These are phyloP conservation scores for Suillus alpinus DNA, from an alignment of 768 basidiomycete genomes.

Conservation along the genomic window DNA sequence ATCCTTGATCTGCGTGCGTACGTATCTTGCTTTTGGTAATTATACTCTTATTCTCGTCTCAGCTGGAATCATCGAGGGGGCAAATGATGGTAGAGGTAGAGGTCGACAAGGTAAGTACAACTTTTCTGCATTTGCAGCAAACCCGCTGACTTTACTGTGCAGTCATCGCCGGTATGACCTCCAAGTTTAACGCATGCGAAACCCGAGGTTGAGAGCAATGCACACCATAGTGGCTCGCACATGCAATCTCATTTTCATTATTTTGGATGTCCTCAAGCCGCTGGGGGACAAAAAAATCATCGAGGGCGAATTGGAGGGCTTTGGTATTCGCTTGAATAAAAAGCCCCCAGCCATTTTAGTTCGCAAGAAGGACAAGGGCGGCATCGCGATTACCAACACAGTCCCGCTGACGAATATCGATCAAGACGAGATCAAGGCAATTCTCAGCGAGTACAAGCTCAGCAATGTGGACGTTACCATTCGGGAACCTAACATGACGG, in stretches of 20 bases:
- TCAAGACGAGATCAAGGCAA: slow-evolving; percentile 92
- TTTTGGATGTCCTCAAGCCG: slow-evolving; percentile 98
- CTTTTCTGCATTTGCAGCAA: slow-evolving; percentile 18
- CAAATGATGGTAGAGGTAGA: slow-evolving; percentile 92
- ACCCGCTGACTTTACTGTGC: slow-evolving; percentile 9
- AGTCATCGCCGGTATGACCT: slow-evolving; percentile 74
- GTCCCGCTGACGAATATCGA: slow-evolving; percentile 95
- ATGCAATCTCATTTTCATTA: slow-evolving; percentile 97
- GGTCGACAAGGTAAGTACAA: slow-evolving; percentile 79
- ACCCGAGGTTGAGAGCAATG: slow-evolving; percentile 3
- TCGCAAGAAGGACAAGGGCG: slow-evolving; percentile 85
- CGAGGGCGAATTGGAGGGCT: slow-evolving; percentile 93
- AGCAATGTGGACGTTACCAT: slow-evolving; percentile 91
- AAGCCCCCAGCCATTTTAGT: slow-evolving; percentile 84
- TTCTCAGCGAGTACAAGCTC: slow-evolving; percentile 89
- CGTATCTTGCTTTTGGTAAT: neutral
- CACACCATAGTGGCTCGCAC: slow-evolving; percentile 80
- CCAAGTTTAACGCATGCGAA: slow-evolving; percentile 8
- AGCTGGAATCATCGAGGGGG: slow-evolving; percentile 98
- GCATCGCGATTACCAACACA: slow-evolving; percentile 92
- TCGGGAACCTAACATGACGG: slow-evolving; percentile 85
- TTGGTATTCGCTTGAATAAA: slow-evolving; percentile 96
- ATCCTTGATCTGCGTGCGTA: slow-evolving; percentile 86
- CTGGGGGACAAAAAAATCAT: slow-evolving; percentile 92
- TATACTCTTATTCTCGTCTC: slow-evolving; percentile 16